A percentile compares a stretch with the other conserved stretches of the same genome.
Conservation (phyloP, 192 early-diverging fungal genomes). For the Coemansia sp. region DNA sequence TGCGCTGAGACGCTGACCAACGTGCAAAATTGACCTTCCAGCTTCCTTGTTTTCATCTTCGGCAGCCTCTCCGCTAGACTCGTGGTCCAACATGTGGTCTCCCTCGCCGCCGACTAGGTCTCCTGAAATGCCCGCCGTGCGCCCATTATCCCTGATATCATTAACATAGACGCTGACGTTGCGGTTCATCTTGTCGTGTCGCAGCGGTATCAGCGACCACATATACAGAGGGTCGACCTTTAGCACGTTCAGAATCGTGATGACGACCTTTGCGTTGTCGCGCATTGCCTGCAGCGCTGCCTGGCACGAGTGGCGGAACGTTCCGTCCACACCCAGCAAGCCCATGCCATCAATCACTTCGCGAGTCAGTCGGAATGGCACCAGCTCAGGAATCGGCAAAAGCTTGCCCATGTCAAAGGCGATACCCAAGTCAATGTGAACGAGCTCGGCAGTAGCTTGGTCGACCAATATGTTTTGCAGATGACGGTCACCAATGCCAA, state of each 20-base stretch:
- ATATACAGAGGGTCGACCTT: conserved; percentile 89
- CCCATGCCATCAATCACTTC: conserved; percentile 93
- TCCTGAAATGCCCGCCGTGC: background rate
- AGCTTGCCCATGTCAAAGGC: conserved; percentile 94
- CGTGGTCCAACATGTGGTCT: conserved; percentile 6
- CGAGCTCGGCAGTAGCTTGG: conserved; percentile 74
- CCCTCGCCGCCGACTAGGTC: conserved; percentile 1
- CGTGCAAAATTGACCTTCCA: conserved; percentile 64
- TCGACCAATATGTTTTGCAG: conserved; percentile 93
- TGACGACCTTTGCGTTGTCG: conserved; percentile 76
- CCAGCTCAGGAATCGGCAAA: conserved; percentile 84
- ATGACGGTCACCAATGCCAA: conserved; percentile 94
- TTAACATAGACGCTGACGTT: conserved; percentile 25
- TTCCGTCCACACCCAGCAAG: conserved; percentile 75
- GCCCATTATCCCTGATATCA: conserved; percentile 10
- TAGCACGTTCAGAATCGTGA: conserved; percentile 92
- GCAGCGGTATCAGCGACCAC: conserved; percentile 61
- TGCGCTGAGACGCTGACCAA: conserved; percentile 63
- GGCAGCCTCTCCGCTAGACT: conserved; percentile 7
- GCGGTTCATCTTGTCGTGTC: conserved; percentile 48
- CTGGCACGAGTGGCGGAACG: conserved; percentile 79
- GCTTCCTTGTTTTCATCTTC: conserved; percentile 68
- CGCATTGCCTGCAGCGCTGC: conserved; percentile 79
- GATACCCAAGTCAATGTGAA: conserved; percentile 97
- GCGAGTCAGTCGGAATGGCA: conserved; percentile 90